A percentile compares a stretch with the other conserved stretches of the same genome.
Conservation (phyloP, 805 yeast genomes). For the Yamadazyma takamatsuzukensis region DNA sequence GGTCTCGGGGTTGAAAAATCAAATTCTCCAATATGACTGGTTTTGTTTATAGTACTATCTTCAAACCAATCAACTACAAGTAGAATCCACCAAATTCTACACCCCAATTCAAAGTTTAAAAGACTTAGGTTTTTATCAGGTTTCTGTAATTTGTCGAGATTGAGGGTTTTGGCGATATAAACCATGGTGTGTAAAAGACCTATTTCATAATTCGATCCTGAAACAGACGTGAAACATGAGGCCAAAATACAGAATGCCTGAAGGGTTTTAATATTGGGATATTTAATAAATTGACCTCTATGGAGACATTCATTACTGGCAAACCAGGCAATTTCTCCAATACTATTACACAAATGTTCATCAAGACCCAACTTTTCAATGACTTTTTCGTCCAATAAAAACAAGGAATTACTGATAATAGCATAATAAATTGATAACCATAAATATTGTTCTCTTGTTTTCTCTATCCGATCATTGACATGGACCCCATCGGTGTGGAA, state of each 20-base stretch:
- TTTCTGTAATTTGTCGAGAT: constrained; percentile 15
- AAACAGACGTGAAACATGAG: constrained; percentile 21
- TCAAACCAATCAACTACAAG: constrained; percentile 31
- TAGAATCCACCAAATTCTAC: constrained; percentile 25
- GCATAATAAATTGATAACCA: constrained; percentile 28
- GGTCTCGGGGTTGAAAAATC: constrained; percentile 22
- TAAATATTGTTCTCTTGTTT: constrained; percentile 20
- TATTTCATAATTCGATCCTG: constrained; percentile 25
- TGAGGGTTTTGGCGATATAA: constrained; percentile 20
- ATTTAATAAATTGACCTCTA: constrained; percentile 29
- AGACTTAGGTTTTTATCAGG: constrained; percentile 6
- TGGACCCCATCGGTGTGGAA: constrained; percentile 22
- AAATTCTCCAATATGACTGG: constrained; percentile 14
- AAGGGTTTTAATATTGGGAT: constrained; percentile 19
- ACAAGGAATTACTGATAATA: constrained; percentile 23
- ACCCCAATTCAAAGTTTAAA: constrained; percentile 12
- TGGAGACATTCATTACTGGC: constrained; percentile 27
- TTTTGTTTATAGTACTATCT: constrained; percentile 14
- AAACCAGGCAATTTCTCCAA: constrained; percentile 23
- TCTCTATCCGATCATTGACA: constrained; percentile 18
- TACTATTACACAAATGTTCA: constrained; percentile 20
- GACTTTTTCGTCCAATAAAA: constrained; percentile 19
- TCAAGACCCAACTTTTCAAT: constrained; percentile 16
- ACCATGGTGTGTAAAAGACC: constrained; percentile 16
- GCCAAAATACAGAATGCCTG: constrained; percentile 24